These are phyloP conservation scores for Saprolegnia parasitica DNA, from an alignment of 352 stramenopile species.

Conservation along the genomic window DNA sequence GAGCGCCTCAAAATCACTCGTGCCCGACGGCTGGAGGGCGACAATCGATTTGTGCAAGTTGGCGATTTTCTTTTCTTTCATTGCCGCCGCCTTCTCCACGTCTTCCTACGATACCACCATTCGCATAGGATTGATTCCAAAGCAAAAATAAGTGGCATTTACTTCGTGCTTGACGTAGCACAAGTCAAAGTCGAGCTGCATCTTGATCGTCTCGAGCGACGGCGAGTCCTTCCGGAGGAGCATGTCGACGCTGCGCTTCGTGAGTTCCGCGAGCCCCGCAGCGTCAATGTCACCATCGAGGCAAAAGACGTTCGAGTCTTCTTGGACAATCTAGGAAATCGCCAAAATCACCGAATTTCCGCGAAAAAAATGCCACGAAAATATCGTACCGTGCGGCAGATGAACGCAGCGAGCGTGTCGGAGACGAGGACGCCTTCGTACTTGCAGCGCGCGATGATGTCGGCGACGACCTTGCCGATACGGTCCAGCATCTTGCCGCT, in stretches of 20 bases:
- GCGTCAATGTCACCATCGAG: conserved; percentile 27
- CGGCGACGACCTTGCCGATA: conserved; percentile 43
- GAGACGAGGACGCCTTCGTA: conserved; percentile 76
- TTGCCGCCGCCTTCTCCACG: conserved; percentile 50
- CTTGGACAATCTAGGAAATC: conserved; percentile 24
- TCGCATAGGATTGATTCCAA: background rate
- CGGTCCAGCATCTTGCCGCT: conserved; percentile 8
- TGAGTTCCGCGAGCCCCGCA: conserved; percentile 11
- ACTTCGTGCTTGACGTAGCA: conserved; percentile 79
- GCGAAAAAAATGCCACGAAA: background rate
- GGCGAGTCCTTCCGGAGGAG: conserved; percentile 75
- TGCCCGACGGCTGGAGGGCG: conserved; percentile 61
- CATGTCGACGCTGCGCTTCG: conserved; percentile 60
- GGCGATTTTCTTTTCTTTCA: conserved; percentile 51
- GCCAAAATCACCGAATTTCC: background rate
- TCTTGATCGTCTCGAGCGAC: conserved; percentile 89
- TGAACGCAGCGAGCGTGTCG: conserved; percentile 85
- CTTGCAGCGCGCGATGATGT: conserved; percentile 69
- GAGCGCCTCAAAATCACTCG: conserved; percentile 86
- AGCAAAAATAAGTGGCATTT: no score
- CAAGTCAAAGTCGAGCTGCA: conserved; percentile 93
- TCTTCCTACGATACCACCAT: conserved; percentile 39
- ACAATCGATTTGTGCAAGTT: conserved; percentile 74
- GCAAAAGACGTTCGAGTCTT: conserved; percentile 23
- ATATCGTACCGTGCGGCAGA: conserved; percentile 42